phyloP scores from a whole-genome alignment of 192 early-diverging fungal species.

The Coemansia umbellata region DNA sequence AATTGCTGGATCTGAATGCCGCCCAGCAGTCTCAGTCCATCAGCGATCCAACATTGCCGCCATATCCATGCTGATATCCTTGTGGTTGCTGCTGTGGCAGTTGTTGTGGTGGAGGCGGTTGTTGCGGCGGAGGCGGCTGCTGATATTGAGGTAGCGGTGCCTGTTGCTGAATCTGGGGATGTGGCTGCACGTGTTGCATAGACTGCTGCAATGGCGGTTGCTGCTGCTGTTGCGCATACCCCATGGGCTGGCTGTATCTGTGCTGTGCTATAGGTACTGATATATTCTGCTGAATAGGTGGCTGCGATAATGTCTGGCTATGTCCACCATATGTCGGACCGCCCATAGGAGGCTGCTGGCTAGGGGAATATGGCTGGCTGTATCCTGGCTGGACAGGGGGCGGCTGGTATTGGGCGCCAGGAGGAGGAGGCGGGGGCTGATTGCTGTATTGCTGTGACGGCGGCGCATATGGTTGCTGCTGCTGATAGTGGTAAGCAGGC shows the following conservation, averaged over 20 bases:
- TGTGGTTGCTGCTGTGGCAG: conserved; percentile 28
- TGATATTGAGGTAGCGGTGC: conserved; percentile 16
- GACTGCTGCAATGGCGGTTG: conserved; percentile 3
- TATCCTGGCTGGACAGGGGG: conserved; percentile 17
- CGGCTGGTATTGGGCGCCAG: not conserved
- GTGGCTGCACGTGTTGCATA: conserved; percentile 13
- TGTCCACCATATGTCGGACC: conserved; percentile 13
- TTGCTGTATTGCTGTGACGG: conserved; percentile 14
- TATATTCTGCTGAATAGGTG: conserved; percentile 13
- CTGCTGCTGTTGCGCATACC: conserved; percentile 4
- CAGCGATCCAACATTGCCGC: conserved; percentile 38
- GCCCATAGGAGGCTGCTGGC: conserved; percentile 16
- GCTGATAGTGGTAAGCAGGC: conserved; percentile 20
- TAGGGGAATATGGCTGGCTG: conserved; percentile 22
- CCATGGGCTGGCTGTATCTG: conserved; percentile 12
- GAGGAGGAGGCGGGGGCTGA: conserved; percentile 14
- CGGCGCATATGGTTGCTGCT: conserved; percentile 13
- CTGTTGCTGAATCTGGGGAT: not conserved
- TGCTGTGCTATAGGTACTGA: conserved; percentile 12
- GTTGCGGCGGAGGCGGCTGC: conserved; percentile 20
- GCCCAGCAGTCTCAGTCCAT: conserved; percentile 44
- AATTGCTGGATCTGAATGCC: no score
- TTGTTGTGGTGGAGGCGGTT: conserved; percentile 9
- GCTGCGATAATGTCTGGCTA: conserved; percentile 15
- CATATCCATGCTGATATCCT: conserved; percentile 45